Percentiles rank a stretch among this genome's conserved stretches.
Conservation (phyloP, 2,329 filamentous ascomycete species). For the Colletotrichum sp. region DNA sequence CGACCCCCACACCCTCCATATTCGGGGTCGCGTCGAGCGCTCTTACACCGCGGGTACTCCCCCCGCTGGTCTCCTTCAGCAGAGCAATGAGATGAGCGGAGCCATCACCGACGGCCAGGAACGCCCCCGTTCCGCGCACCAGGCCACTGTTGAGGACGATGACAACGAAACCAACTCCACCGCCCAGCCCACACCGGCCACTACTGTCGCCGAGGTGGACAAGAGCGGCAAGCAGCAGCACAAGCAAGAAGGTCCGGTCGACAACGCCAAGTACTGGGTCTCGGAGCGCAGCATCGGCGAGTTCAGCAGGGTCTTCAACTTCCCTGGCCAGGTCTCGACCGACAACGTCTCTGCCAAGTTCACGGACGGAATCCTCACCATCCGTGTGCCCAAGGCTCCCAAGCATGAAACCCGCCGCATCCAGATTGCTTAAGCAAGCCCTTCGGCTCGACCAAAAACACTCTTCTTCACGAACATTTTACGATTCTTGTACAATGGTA, state of each 20-base stretch:
- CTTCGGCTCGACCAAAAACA: neutral
- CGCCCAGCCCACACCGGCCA: constrained; percentile 26
- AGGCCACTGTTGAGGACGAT: constrained; percentile 72
- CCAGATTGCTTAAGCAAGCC: constrained; percentile 47
- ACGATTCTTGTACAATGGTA: neutral
- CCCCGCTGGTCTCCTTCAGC: constrained; percentile 50
- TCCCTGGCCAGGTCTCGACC: constrained; percentile 68
- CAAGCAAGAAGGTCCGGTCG: constrained; percentile 26
- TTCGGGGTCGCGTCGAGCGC: constrained; percentile 74
- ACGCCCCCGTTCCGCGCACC: constrained; percentile 38
- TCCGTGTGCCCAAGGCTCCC: constrained; percentile 70
- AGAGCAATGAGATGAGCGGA: constrained; percentile 41
- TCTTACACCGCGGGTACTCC: constrained; percentile 61
- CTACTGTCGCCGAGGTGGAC: constrained; percentile 36
- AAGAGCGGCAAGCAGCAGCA: constrained; percentile 35
- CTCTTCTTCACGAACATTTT: neutral
- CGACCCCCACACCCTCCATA: constrained; percentile 73
- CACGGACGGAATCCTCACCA: constrained; percentile 68
- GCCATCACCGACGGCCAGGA: constrained; percentile 44
- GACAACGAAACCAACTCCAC: constrained; percentile 31
- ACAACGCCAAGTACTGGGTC: constrained; percentile 72
- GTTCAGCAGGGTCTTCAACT: constrained; percentile 72
- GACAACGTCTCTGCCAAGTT: constrained; percentile 66
- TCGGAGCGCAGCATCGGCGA: constrained; percentile 69
- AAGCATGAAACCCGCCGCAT: constrained; percentile 63